Conservation (phyloP, 208 protist genomes). For the Acanthamoeba castellanii region DNA sequence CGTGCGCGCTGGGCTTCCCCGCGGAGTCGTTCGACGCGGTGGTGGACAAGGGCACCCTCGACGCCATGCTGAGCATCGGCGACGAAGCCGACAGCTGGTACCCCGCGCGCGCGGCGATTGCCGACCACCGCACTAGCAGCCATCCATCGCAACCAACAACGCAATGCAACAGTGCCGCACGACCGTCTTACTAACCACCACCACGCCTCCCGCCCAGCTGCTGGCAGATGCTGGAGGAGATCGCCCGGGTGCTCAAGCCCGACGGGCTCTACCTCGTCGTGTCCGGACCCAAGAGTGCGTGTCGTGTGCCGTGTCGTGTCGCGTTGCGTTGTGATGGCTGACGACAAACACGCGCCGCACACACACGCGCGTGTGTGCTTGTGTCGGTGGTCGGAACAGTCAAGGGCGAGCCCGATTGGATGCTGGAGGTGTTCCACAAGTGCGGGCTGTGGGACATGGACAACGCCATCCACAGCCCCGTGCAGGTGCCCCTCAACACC, state of each 20-base stretch:
- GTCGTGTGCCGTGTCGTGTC: background rate
- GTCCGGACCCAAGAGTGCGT: slow-evolving; percentile 16
- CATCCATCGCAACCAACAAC: no score
- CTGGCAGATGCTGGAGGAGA: slow-evolving; percentile 60
- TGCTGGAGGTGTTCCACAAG: background rate
- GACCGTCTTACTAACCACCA: background rate
- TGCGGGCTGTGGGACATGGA: slow-evolving; percentile 49
- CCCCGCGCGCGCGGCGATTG: background rate
- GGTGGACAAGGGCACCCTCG: slow-evolving; percentile 67
- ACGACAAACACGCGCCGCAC: no score
- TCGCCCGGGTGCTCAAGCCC: slow-evolving; percentile 30
- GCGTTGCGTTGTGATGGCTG: no score
- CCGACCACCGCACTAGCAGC: background rate
- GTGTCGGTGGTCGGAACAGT: background rate
- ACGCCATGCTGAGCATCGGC: slow-evolving; percentile 67
- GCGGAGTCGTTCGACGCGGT: slow-evolving; percentile 34
- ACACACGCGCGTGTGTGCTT: no score
- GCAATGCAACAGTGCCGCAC: background rate
- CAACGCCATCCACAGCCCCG: slow-evolving; percentile 1
- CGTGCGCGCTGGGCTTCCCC: slow-evolving; percentile 52
- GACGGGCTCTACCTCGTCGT: slow-evolving; percentile 32
- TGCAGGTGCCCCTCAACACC: background rate
- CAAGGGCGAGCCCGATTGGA: background rate
- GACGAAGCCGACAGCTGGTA: slow-evolving; percentile 65
- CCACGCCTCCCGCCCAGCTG: background rate